Conservation (phyloP, 306 rosid genomes). For the Gillenia trifoliata region DNA sequence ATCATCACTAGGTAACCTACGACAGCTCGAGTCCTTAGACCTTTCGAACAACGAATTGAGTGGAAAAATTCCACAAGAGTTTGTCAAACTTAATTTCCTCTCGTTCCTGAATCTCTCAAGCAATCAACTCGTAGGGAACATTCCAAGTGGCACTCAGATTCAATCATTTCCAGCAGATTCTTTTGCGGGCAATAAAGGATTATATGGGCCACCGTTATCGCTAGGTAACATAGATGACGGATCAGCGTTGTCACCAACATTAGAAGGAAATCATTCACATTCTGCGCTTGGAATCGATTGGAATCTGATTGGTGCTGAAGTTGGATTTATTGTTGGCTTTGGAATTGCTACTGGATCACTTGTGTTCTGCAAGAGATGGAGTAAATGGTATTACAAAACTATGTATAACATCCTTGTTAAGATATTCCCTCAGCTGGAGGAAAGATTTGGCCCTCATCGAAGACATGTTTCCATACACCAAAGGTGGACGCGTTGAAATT, state of each 20-base stretch:
- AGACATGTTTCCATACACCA: background rate
- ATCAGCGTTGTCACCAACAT: background rate
- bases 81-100: constrained; percentile 23
- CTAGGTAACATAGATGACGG: background rate
- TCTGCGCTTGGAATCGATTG: background rate
- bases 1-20: constrained; percentile 15
- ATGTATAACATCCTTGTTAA: background rate
- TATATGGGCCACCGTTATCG: constrained; percentile 27
- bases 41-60: constrained; percentile 25
- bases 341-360: background rate
- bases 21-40: constrained; percentile 30
- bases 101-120: too few species aligned
- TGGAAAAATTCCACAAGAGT: constrained; percentile 12
- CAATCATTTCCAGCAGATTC: background rate
- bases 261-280: background rate
- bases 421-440: background rate
- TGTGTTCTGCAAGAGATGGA: too few species aligned
- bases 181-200: constrained; percentile 10
- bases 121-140: too few species aligned
- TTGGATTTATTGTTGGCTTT: background rate
- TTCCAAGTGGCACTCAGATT: too few species aligned
- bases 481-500: too few species aligned
- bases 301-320: background rate
- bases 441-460: background rate
- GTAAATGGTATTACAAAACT: background rate